phyloP scores from a whole-genome alignment of 441 rosid genomes.

The Flueggea neowawraea region DNA sequence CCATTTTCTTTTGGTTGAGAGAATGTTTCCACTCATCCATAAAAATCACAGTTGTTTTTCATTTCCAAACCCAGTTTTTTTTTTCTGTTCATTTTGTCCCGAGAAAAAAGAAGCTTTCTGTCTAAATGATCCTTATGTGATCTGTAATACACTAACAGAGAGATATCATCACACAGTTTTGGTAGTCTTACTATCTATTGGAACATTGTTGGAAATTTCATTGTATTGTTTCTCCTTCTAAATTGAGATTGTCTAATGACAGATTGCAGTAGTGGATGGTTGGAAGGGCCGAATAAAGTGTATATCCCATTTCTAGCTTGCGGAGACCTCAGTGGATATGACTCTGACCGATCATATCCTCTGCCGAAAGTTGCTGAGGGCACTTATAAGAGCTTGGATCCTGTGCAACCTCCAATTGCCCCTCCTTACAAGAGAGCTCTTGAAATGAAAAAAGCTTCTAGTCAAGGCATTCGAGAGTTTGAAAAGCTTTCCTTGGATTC shows the following conservation, averaged over 20 bases:
- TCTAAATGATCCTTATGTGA: no score
- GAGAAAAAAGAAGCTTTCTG: no score
- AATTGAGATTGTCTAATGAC: conserved; percentile 6
- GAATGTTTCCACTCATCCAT: no score
- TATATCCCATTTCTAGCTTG: conserved; percentile 94
- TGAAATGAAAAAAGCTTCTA: conserved; percentile 88
- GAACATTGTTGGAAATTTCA: no score
- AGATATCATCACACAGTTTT: no score
- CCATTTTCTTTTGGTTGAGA: no score
- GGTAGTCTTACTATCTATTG: no score
- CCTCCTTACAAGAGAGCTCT: conserved; percentile 95
- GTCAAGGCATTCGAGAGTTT: conserved; percentile 43
- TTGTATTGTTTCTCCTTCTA: no score
- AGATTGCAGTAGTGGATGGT: conserved; percentile 97
- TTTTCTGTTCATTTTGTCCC: no score
- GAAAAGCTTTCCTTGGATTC: conserved; percentile 59
- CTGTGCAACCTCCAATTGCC: conserved; percentile 92
- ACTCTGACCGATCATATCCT: conserved; percentile 93
- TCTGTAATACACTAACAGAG: no score
- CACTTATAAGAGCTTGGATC: conserved; percentile 80
- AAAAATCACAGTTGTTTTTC: no score
- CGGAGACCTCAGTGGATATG: conserved; percentile 86
- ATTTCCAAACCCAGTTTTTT: no score
- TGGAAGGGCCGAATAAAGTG: conserved; percentile 91
- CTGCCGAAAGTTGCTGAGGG: conserved; percentile 78